phyloP scores from a whole-genome alignment of 202 grass and related monocot species.

The Alloteropsis angusta region DNA sequence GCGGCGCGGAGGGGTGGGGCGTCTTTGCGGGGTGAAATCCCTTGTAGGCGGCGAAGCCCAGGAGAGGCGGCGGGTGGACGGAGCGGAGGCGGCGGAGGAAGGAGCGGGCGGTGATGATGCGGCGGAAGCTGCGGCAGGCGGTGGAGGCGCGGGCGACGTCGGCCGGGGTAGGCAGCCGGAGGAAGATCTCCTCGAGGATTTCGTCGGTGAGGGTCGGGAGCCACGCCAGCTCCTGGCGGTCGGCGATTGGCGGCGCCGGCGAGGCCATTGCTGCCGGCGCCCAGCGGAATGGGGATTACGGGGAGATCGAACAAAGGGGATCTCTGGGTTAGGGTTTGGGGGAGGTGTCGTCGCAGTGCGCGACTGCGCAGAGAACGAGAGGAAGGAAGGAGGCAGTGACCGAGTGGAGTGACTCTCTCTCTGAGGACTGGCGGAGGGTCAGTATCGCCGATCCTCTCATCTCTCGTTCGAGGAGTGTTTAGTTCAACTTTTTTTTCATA shows the following conservation, averaged over 20 bases:
- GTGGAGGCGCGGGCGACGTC: neutral
- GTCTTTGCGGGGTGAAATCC: neutral
- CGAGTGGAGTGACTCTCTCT: no score
- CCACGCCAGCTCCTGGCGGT: neutral
- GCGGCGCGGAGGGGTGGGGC: neutral
- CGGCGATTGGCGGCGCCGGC: neutral
- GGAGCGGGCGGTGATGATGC: neutral
- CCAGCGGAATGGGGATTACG: neutral
- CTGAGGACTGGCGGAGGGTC: no score
- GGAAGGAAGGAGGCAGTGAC: no score
- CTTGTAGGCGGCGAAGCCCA: neutral
- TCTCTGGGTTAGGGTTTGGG: neutral
- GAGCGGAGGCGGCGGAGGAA: conserved; percentile 9
- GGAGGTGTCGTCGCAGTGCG: neutral
- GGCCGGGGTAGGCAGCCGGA: neutral
- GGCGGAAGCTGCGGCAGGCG: neutral
- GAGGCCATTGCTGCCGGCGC: neutral
- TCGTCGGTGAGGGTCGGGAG: neutral
- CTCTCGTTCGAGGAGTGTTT: no score
- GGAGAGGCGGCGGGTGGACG: neutral
- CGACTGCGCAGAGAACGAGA: no score
- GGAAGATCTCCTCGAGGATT: neutral
- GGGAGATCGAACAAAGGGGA: neutral
- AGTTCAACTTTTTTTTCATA: no score
- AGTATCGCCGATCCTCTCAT: no score